These are phyloP conservation scores for Cyberlindnera euphorbiiphila DNA, from an alignment of 805 yeast species.

Conservation along the genomic window DNA sequence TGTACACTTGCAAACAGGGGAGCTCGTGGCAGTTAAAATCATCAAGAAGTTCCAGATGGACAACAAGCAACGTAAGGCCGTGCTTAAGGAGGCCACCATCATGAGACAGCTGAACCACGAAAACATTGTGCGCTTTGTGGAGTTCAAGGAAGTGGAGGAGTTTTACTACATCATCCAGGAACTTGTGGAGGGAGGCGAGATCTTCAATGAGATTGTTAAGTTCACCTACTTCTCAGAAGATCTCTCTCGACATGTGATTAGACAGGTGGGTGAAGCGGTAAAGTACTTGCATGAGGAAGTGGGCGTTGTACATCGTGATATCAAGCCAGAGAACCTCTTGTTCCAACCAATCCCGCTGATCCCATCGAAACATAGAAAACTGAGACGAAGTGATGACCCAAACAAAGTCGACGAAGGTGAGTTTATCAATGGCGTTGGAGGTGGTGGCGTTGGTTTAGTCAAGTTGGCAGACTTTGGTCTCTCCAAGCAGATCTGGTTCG, in stretches of 20 bases:
- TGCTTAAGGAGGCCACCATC: slow-evolving; percentile 35
- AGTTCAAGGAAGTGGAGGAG: slow-evolving; percentile 50
- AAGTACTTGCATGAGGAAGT: slow-evolving; percentile 66
- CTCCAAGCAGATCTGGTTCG: slow-evolving; percentile 75
- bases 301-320: slow-evolving; percentile 80
- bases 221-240: slow-evolving; percentile 65
- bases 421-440: slow-evolving; percentile 77
- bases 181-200: slow-evolving; percentile 72
- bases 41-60: slow-evolving; percentile 49
- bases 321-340: slow-evolving; percentile 75
- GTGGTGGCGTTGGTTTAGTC: slow-evolving; percentile 86
- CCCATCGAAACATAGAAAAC: slow-evolving; percentile 30
- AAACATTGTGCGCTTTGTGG: slow-evolving; percentile 55
- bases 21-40: slow-evolving; percentile 67
- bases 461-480: slow-evolving; percentile 95
- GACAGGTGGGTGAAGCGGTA: slow-evolving; percentile 61
- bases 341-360: slow-evolving; percentile 55
- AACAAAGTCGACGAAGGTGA: slow-evolving; percentile 84
- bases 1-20: slow-evolving; percentile 38
- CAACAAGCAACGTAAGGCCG: slow-evolving; percentile 39
- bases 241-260: slow-evolving; percentile 56
- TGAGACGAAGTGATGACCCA: slow-evolving; percentile 60
- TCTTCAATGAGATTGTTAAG: slow-evolving; percentile 63
- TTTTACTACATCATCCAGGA: slow-evolving; percentile 74
- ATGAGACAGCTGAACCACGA: slow-evolving; percentile 52